phyloP scores from a whole-genome alignment of 352 stramenopile genomes.

The Phytophthora lateralis region DNA sequence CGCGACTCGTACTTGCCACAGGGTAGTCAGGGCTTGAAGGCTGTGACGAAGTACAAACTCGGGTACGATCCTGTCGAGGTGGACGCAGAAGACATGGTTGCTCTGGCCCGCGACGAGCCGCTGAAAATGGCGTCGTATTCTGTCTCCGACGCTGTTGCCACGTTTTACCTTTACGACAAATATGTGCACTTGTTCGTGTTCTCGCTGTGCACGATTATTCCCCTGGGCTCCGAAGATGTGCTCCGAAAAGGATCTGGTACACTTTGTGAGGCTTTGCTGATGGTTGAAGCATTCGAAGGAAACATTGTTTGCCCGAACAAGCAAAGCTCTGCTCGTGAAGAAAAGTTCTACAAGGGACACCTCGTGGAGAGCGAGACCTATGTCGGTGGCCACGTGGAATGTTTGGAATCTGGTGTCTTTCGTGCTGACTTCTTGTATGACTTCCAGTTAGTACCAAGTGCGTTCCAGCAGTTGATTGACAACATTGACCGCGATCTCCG shows the following conservation, averaged over 20 bases:
- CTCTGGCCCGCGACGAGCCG: conserved; percentile 93
- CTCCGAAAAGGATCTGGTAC: conserved; percentile 95
- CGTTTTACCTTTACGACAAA: conserved; percentile 99
- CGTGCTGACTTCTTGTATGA: conserved; percentile 97
- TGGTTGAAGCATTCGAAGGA: conserved; percentile 97
- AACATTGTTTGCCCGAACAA: conserved; percentile 99
- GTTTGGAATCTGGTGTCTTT: conserved; percentile 98
- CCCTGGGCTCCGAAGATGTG: conserved; percentile 98
- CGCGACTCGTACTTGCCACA: conserved; percentile 99
- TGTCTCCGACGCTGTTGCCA: conserved; percentile 99
- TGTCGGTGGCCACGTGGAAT: conserved; percentile 99
- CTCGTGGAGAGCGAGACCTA: conserved; percentile 99
- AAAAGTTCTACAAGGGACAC: conserved; percentile 93
- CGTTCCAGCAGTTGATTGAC: conserved; percentile 96
- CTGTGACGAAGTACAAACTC: conserved; percentile 99
- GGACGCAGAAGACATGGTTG: conserved; percentile 99
- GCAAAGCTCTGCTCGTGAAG: conserved; percentile 83
- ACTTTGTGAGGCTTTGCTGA: conserved; percentile 98
- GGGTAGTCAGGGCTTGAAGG: conserved; percentile 98
- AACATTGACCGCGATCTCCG: conserved; percentile 97
- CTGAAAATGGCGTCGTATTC: conserved; percentile 99
- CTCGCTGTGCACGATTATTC: conserved; percentile 99
- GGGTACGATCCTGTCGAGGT: conserved; percentile 98
- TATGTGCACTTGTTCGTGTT: conserved; percentile 99
- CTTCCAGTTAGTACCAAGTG: conserved; percentile 94